Percentiles rank a stretch among this genome's conserved stretches.
phyloP scores from a whole-genome alignment of 495 filamentous ascomycete genomes.

The Hypoxylon rickii region DNA sequence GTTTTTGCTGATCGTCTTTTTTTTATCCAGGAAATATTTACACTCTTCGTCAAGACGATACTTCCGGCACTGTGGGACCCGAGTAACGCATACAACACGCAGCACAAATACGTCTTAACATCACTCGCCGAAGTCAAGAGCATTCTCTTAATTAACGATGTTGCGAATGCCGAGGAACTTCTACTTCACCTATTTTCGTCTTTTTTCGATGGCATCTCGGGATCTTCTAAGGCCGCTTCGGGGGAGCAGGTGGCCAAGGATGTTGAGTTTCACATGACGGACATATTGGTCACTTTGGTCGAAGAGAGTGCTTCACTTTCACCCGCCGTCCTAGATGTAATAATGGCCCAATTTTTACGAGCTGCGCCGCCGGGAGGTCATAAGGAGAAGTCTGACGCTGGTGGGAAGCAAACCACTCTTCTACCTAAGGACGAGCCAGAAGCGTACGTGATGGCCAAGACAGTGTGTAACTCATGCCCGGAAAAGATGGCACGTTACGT shows the following conservation, averaged over 20 bases:
- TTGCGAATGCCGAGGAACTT: slow-evolving; percentile 75
- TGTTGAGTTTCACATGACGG: slow-evolving; percentile 89
- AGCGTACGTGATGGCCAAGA: slow-evolving; percentile 95
- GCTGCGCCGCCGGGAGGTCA: slow-evolving; percentile 68
- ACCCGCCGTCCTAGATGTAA: slow-evolving; percentile 83
- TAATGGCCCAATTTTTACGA: slow-evolving; percentile 92
- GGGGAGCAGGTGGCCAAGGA: slow-evolving; percentile 85
- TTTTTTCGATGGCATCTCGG: slow-evolving; percentile 92
- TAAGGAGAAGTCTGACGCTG: slow-evolving; percentile 58
- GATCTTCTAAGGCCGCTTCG: slow-evolving; percentile 69
- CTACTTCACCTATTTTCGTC: slow-evolving; percentile 78
- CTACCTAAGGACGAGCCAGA: slow-evolving; percentile 82
- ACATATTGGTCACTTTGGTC: slow-evolving; percentile 79
- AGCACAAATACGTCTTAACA: slow-evolving; percentile 86
- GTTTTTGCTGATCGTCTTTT: slow-evolving; percentile 9
- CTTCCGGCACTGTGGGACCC: slow-evolving; percentile 87
- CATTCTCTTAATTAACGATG: slow-evolving; percentile 89
- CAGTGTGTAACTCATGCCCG: slow-evolving; percentile 84
- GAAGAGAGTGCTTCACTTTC: slow-evolving; percentile 86
- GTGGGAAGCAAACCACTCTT: slow-evolving; percentile 70
- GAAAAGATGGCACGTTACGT: slow-evolving; percentile 94
- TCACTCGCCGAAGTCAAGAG: slow-evolving; percentile 93
- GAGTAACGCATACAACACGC: slow-evolving; percentile 85
- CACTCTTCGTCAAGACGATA: slow-evolving; percentile 78
- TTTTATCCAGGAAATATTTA: slow-evolving; percentile 80